Conservation (phyloP, 768 basidiomycete species). For the Russula lepida region DNA sequence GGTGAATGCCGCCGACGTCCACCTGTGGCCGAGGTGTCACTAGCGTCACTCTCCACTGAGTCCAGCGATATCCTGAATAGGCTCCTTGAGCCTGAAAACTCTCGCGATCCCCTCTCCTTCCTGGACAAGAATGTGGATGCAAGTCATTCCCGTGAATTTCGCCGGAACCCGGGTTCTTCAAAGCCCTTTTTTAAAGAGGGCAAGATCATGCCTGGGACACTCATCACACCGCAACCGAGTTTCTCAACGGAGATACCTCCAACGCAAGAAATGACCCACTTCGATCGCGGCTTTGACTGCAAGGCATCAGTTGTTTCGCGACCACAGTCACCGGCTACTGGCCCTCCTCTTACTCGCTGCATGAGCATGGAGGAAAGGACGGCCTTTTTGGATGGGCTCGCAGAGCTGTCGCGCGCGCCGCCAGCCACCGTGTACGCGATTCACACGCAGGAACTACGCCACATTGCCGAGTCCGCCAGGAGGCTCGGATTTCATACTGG, state of each 20-base stretch:
- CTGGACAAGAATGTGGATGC: neutral
- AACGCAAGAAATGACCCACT: neutral
- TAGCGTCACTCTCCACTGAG: conserved; percentile 44
- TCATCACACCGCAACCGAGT: conserved; percentile 10
- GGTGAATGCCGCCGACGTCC: conserved; percentile 25
- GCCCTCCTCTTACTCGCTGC: conserved; percentile 6
- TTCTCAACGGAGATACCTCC: conserved; percentile 4
- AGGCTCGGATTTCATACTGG: conserved; percentile 19
- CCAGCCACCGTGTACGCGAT: conserved; percentile 18
- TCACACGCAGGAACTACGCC: conserved; percentile 8
- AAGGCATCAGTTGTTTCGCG: neutral
- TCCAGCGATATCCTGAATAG: conserved; percentile 40
- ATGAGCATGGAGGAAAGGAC: conserved; percentile 19
- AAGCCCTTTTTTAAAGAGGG: conserved; percentile 9
- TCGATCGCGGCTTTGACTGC: neutral
- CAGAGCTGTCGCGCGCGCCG: conserved; percentile 13
- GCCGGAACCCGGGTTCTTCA: neutral
- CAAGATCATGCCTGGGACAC: conserved; percentile 21
- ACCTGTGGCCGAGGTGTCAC: conserved; percentile 31
- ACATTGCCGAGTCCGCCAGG: conserved; percentile 10
- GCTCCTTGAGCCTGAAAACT: conserved; percentile 39
- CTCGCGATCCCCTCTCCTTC: conserved; percentile 25
- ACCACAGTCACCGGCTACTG: neutral
- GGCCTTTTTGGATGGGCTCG: conserved; percentile 17
- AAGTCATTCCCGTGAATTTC: neutral